Evolutionary conservation across 2,329 filamentous ascomycete species (phyloP), one percentile per base, ranked within the genome.

Genomic region (Teratosphaeria pseudoeucalypti): DNA sequence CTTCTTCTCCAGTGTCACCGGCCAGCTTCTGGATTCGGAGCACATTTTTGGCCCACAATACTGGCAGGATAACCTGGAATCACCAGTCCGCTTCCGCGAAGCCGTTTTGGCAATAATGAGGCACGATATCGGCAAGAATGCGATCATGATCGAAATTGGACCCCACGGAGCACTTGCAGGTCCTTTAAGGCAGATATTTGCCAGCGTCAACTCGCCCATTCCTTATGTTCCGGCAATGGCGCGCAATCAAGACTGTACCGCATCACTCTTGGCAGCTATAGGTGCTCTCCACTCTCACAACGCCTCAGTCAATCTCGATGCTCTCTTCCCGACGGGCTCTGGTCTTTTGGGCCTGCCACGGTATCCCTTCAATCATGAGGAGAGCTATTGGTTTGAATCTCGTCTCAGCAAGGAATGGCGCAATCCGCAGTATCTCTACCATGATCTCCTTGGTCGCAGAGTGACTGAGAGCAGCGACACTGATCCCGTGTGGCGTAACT

Each of bases 31-130:
- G 10, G 23, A 12, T 6, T 23, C 58, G 16, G 37, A 43, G 37
- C 37, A 43, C 2, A 57, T 74, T 32, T 43, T 43, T n/a, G 57
- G 9, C 2, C 65, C 59, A 1, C 37, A 49, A 0, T 80, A 81
- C 65, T 81, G 79, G 79, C 65, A 60, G 2, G 69, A 76, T 29
- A 81, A 81, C 64, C 74, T 81, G 74, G 62, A 68, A 2, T 66
- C 71, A 6, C 70, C 78, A 0, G 78, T 81, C 0, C 64, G 76
- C 0, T 81, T 81, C 61, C 66, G 67, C 6, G 69, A 78, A 53
- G 79, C 78, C 16, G 37, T 43, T 12, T 43, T n/a, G 16, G 37
- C 37, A n/a, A 43, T 43, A 3, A 12, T 43, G 37, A 43, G 37
- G 37, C 37, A 43, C 37, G 37, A 43, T 14, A 12, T 43, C 16